Percentiles rank a stretch among this genome's conserved stretches.
These are phyloP conservation scores for Furcasterigmium sp. DNA, from an alignment of 2,329 filamentous ascomycete genomes.

Conservation along the genomic window DNA sequence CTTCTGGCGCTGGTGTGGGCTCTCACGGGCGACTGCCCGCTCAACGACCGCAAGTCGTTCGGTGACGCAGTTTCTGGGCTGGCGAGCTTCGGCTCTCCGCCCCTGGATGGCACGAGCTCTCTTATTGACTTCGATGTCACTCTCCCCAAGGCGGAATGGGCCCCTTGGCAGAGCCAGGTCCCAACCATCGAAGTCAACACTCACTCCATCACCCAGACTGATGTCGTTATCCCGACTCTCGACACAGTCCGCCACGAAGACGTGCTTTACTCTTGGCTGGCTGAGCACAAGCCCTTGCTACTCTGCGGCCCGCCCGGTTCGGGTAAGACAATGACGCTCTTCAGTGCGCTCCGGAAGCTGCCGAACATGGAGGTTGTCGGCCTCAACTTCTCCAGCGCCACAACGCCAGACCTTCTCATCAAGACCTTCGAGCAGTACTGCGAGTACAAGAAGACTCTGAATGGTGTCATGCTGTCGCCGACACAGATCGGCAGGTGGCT, in stretches of 20 bases:
- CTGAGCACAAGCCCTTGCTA: conserved; percentile 94
- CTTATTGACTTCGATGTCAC: conserved; percentile 94
- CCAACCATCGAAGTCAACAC: conserved; percentile 96
- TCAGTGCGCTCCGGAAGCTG: conserved; percentile 92
- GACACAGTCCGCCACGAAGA: conserved; percentile 98
- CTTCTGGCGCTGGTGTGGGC: conserved; percentile 93
- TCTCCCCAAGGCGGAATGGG: conserved; percentile 84
- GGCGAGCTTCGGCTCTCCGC: conserved; percentile 80
- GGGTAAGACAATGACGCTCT: conserved; percentile 99
- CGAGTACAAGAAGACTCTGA: conserved; percentile 98
- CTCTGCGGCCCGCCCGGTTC: conserved; percentile 97
- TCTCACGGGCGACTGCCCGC: conserved; percentile 88
- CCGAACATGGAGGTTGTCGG: conserved; percentile 99
- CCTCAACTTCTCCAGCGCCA: conserved; percentile 98
- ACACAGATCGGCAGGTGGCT: conserved; percentile 97
- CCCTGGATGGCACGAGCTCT: conserved; percentile 70
- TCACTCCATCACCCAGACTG: conserved; percentile 94
- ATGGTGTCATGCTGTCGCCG: conserved; percentile 90
- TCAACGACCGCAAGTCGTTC: conserved; percentile 81
- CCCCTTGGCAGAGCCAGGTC: conserved; percentile 90
- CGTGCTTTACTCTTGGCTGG: conserved; percentile 98
- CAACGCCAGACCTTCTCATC: conserved; percentile 93
- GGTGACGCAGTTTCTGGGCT: conserved; percentile 79
- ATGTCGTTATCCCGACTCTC: conserved; percentile 95
- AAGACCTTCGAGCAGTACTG: conserved; percentile 99